Evolutionary conservation across 352 stramenopile genomes (phyloP).

Genomic region (Pythium aristosporum): DNA sequence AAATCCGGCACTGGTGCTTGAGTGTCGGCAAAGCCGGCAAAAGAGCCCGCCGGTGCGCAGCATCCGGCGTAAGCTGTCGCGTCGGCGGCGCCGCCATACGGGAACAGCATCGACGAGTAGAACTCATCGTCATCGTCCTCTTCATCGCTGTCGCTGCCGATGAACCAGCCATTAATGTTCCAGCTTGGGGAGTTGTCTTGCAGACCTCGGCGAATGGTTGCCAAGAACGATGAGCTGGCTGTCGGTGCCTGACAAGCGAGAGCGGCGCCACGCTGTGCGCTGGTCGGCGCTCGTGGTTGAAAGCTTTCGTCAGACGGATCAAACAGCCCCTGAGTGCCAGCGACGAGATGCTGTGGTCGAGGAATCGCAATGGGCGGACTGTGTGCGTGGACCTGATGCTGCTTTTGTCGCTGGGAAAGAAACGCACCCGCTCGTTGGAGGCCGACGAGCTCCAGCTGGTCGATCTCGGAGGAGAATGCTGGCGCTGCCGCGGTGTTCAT

Average conservation of each 20-base stretch:
- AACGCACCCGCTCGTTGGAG: constrained; percentile 19
- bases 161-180: constrained; percentile 27
- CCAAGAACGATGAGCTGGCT: constrained; percentile 19
- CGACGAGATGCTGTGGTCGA: neutral
- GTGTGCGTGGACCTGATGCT: constrained; percentile 4
- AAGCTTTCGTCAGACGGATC: neutral
- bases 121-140: constrained; percentile 21
- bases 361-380: constrained; percentile 23
- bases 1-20: constrained; percentile 1
- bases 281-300: neutral
- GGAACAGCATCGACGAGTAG: constrained; percentile 17
- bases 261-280: neutral
- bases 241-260: neutral
- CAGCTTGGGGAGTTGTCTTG: constrained; percentile 24
- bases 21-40: constrained; percentile 7
- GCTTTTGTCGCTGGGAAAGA: constrained; percentile 6
- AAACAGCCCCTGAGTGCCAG: neutral
- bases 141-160: constrained; percentile 22
- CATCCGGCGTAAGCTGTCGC: neutral
- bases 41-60: constrained; percentile 20
- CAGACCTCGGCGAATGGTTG: constrained; percentile 22
- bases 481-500: constrained; percentile 7
- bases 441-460: neutral
- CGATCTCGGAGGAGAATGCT: neutral
- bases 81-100: constrained; percentile 1